phyloP scores from a whole-genome alignment of 257 asterid species.

The Cordia subcordata region DNA sequence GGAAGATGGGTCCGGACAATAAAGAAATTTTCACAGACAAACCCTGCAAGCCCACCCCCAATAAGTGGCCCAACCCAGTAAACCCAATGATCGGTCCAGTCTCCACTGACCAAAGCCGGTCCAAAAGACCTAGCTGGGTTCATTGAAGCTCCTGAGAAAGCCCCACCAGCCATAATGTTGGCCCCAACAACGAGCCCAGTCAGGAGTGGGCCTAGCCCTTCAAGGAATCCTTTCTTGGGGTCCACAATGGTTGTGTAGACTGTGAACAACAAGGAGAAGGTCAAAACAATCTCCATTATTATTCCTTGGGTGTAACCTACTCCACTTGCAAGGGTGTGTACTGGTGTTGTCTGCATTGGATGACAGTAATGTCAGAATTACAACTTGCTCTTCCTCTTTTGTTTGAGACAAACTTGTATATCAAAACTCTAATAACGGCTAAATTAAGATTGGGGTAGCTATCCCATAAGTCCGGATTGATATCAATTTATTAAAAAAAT shows the following conservation, averaged over 20 bases:
- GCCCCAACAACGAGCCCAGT: constrained; percentile 93
- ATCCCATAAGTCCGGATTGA: too few relatives aligned
- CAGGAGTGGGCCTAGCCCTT: constrained; percentile 79
- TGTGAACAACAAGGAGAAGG: constrained; percentile 76
- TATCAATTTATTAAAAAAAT: too few relatives aligned
- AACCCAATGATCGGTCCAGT: constrained; percentile 93
- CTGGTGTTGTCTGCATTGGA: constrained; percentile 54
- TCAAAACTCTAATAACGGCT: too few relatives aligned
- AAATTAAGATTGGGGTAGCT: too few relatives aligned
- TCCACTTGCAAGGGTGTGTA: constrained; percentile 74
- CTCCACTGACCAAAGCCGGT: constrained; percentile 79
- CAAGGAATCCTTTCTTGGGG: constrained; percentile 78
- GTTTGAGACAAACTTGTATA: too few relatives aligned
- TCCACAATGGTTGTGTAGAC: constrained; percentile 91
- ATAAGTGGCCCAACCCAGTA: constrained; percentile 93
- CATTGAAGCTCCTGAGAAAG: constrained; percentile 92
- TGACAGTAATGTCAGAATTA: background rate
- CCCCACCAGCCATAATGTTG: constrained; percentile 90
- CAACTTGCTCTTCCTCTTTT: too few relatives aligned
- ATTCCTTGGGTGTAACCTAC: constrained; percentile 60
- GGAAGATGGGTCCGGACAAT: constrained; percentile 56
- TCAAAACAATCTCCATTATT: constrained; percentile 75
- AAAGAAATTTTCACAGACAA: constrained; percentile 70
- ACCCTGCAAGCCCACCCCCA: constrained; percentile 91
- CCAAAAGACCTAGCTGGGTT: constrained; percentile 95